Conservation (phyloP, 768 basidiomycete genomes). For the Kwoniella bestiolae region DNA sequence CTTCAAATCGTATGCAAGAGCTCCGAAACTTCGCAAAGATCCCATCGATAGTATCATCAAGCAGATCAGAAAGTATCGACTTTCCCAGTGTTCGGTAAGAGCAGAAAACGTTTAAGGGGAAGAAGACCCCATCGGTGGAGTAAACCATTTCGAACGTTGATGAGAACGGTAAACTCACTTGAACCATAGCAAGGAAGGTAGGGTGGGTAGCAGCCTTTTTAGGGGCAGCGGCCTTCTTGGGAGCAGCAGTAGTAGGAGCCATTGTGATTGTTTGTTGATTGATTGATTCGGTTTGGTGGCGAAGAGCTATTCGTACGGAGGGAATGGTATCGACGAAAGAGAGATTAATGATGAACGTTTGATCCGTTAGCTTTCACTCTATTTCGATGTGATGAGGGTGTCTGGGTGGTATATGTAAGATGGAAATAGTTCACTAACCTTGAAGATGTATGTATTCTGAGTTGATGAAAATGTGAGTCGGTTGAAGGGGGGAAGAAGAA, state of each 20-base stretch:
- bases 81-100: background rate
- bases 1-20: conserved; percentile 4
- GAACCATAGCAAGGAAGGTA: conserved; percentile 61
- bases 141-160: background rate
- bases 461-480: background rate
- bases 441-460: conserved; percentile 16
- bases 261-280: conserved; percentile 43
- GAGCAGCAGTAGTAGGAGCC: conserved; percentile 56
- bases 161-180: conserved; percentile 48
- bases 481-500: no score
- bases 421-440: conserved; percentile 8
- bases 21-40: conserved; percentile 16
- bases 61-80: background rate
- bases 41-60: background rate
- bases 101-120: background rate
- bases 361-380: background rate
- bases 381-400: background rate
- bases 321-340: conserved; percentile 15
- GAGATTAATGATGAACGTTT: background rate
- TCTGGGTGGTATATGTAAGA: background rate
- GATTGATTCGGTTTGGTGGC: conserved; percentile 24
- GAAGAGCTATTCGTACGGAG: conserved; percentile 13
- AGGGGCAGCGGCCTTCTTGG: conserved; percentile 55
- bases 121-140: background rate
- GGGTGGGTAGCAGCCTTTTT: conserved; percentile 62